Evolutionary conservation across 306 rosid genomes (phyloP).

Genomic region (Cicer judaicum): DNA sequence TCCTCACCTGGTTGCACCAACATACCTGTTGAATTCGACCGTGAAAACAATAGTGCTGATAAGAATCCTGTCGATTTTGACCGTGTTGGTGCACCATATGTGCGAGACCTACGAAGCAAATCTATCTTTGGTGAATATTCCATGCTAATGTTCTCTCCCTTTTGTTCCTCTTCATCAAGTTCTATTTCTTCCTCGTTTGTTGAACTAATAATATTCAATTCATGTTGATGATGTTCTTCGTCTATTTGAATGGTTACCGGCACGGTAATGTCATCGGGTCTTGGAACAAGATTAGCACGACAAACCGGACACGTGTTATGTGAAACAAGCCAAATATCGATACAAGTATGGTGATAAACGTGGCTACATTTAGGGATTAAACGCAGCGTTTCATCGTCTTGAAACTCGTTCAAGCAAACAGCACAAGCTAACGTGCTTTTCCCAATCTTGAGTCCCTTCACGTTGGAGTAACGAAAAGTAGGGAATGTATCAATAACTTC

Average conservation of each 20-base stretch:
- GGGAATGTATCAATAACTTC: constrained; percentile 69
- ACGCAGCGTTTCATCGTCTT: constrained; percentile 74
- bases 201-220: neutral
- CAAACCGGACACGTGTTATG: constrained; percentile 88
- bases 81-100: constrained; percentile 40
- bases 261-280: constrained; percentile 46
- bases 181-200: constrained; percentile 5
- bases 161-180: constrained; percentile 1
- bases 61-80: constrained; percentile 54
- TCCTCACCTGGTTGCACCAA: constrained; percentile 48
- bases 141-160: neutral
- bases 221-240: neutral
- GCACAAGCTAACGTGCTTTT: constrained; percentile 70
- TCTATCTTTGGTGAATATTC: constrained; percentile 37
- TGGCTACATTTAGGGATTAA: constrained; percentile 64
- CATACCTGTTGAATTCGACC: constrained; percentile 52
- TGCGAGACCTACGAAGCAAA: constrained; percentile 28
- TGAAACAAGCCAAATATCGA: constrained; percentile 70
- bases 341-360: constrained; percentile 73
- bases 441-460: constrained; percentile 70
- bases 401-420: constrained; percentile 78
- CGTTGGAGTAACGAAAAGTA: constrained; percentile 68
- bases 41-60: constrained; percentile 35
- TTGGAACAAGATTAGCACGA: constrained; percentile 67
- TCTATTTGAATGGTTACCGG: constrained; percentile 2